Evolutionary conservation across 2,329 filamentous ascomycete species (phyloP).

Genomic region (Cladosporium sp.): DNA sequence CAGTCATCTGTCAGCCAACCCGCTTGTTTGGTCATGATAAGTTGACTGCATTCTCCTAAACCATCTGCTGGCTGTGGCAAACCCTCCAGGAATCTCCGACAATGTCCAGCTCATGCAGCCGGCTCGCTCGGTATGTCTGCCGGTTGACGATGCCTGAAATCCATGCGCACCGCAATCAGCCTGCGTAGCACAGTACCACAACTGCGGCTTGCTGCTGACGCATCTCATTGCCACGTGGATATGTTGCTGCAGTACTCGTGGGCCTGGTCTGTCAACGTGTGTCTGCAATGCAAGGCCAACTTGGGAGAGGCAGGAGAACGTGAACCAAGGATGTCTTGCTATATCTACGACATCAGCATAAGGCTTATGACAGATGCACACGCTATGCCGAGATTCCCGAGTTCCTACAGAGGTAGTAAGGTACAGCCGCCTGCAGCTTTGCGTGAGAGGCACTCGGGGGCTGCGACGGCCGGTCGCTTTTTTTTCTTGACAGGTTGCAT

Average conservation of each 20-base stretch:
- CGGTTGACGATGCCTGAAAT: neutral
- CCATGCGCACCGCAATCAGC: neutral
- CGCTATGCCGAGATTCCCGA: no score
- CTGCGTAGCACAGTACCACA: conserved; percentile 3
- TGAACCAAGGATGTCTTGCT: no score
- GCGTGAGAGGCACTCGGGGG: neutral
- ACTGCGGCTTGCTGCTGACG: conserved; percentile 2
- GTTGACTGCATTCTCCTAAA: no score
- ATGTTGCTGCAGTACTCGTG: neutral
- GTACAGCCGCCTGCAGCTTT: no score
- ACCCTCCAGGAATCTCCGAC: no score
- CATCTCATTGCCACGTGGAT: conserved; percentile 10
- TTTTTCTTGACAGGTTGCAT: conserved; percentile 4
- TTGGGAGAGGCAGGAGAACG: neutral
- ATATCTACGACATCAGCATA: neutral
- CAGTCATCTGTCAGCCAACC: no score
- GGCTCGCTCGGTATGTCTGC: neutral
- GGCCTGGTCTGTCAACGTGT: conserved; percentile 4
- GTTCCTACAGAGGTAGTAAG: no score
- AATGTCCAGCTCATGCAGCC: no score
- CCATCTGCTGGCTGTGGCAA: no score
- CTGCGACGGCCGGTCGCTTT: no score
- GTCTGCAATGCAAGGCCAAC: neutral
- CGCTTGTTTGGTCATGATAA: no score
- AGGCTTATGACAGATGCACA: neutral